Evolutionary conservation across 2,329 filamentous ascomycete genomes (phyloP).

Genomic region (Fonsecaea monophora): DNA sequence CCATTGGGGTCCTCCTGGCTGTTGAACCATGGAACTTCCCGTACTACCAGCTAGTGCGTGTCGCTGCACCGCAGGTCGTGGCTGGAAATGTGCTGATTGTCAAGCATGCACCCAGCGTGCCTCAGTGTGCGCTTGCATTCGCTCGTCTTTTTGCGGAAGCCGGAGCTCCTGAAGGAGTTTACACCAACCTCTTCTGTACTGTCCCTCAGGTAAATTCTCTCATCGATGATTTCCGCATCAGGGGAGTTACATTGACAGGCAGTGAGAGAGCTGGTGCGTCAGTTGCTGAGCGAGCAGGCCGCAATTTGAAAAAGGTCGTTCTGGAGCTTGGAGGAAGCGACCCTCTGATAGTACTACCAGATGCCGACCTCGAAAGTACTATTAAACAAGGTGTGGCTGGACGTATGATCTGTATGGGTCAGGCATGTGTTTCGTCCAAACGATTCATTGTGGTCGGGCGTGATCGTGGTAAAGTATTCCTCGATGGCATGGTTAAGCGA

Average conservation of each 20-base stretch:
- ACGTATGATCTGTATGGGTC: conserved; percentile 28
- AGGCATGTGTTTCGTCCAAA: conserved; percentile 25
- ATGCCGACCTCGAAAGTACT: conserved; percentile 34
- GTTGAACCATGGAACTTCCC: conserved; percentile 13
- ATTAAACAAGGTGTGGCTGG: conserved; percentile 16
- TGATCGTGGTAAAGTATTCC: conserved; percentile 3
- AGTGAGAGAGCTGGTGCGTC: conserved; percentile 21
- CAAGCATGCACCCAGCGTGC: conserved; percentile 11
- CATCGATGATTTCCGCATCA: conserved; percentile 11
- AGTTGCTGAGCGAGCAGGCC: conserved; percentile 21
- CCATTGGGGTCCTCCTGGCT: conserved; percentile 8
- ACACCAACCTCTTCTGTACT: conserved; percentile 9
- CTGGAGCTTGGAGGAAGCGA: conserved; percentile 34
- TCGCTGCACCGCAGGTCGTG: conserved; percentile 7
- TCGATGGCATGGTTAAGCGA: not conserved
- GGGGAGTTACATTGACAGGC: conserved; percentile 28
- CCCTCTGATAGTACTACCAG: conserved; percentile 27
- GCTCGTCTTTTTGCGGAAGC: not conserved
- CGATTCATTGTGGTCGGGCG: conserved; percentile 20
- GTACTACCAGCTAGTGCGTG: not conserved
- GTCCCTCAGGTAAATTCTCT: not conserved
- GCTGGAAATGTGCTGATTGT: conserved; percentile 13
- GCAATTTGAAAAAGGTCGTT: conserved; percentile 25
- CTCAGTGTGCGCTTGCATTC: conserved; percentile 8
- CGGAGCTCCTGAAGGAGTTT: not conserved